Evolutionary conservation across 345 rosid species (phyloP).

Genomic region (Eucalyptus cloeziana): DNA sequence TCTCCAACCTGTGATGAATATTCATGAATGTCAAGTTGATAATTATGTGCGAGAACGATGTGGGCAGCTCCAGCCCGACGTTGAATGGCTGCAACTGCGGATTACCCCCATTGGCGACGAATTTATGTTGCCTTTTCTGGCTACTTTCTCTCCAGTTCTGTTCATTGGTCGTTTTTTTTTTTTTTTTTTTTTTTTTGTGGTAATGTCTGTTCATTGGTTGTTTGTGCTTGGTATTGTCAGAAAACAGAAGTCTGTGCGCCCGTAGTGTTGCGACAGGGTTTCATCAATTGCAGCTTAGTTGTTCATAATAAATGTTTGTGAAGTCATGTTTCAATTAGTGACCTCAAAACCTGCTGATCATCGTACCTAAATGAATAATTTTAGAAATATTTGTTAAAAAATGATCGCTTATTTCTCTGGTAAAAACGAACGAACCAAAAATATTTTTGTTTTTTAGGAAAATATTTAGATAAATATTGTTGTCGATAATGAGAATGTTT

Average conservation of each 20-base stretch:
- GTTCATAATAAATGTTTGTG: not conserved
- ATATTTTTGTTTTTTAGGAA: no score
- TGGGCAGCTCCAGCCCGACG: not conserved
- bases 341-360: no score
- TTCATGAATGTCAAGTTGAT: not conserved
- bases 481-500: no score
- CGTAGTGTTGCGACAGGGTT: not conserved
- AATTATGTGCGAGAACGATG: not conserved
- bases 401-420: rapidly evolving
- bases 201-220: not conserved
- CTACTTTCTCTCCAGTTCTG: not conserved
- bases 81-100: not conserved
- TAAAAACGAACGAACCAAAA: rapidly evolving
- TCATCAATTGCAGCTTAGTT: not conserved
- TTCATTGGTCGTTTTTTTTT: not conserved
- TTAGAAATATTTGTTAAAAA: no score
- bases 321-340: not conserved
- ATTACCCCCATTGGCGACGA: not conserved
- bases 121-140: not conserved
- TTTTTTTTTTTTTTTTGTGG: no score
- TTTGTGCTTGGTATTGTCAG: not conserved
- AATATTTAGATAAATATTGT: no score
- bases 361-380: no score
- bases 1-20: not conserved
- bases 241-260: not conserved